phyloP scores from a whole-genome alignment of 1,284 basidiomycete species.

The Earliella scabrosa region DNA sequence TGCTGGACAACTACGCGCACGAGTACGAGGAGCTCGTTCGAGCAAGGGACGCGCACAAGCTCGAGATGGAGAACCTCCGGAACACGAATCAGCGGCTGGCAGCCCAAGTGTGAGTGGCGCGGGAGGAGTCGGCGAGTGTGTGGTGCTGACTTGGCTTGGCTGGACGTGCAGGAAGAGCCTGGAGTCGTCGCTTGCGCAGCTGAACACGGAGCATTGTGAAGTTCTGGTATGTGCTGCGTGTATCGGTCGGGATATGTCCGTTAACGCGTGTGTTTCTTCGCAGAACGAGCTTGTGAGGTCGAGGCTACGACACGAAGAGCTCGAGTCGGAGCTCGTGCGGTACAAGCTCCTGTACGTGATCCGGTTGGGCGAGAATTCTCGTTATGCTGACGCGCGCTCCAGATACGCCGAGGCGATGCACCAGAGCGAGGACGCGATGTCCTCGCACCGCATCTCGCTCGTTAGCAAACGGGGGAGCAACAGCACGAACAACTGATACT shows the following conservation, averaged over 20 bases:
- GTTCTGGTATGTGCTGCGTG: constrained; percentile 55
- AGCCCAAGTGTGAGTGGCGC: constrained; percentile 73
- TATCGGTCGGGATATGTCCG: no score
- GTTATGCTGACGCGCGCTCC: no score
- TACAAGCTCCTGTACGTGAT: constrained; percentile 85
- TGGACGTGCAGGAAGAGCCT: constrained; percentile 68
- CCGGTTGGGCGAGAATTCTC: no score
- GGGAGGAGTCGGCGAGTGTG: neutral
- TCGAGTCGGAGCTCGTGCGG: constrained; percentile 88
- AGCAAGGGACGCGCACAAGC: constrained; percentile 76
- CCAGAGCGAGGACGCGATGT: constrained; percentile 78
- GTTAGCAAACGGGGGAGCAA: constrained; percentile 34
- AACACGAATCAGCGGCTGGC: constrained; percentile 80
- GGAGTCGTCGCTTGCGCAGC: constrained; percentile 75
- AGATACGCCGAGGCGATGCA: constrained; percentile 93
- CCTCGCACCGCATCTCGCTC: constrained; percentile 68
- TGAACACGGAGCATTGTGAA: constrained; percentile 82
- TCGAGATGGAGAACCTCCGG: constrained; percentile 81
- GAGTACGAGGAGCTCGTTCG: constrained; percentile 82
- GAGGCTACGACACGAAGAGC: constrained; percentile 86
- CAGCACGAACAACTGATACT: constrained; percentile 17
- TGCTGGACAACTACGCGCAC: constrained; percentile 86
- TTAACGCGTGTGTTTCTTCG: constrained; percentile 9
- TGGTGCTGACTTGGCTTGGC: neutral
- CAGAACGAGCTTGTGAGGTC: constrained; percentile 90